Evolutionary conservation across 2,329 filamentous ascomycete genomes (phyloP).

Genomic region (Ascosphaera aggregata): DNA sequence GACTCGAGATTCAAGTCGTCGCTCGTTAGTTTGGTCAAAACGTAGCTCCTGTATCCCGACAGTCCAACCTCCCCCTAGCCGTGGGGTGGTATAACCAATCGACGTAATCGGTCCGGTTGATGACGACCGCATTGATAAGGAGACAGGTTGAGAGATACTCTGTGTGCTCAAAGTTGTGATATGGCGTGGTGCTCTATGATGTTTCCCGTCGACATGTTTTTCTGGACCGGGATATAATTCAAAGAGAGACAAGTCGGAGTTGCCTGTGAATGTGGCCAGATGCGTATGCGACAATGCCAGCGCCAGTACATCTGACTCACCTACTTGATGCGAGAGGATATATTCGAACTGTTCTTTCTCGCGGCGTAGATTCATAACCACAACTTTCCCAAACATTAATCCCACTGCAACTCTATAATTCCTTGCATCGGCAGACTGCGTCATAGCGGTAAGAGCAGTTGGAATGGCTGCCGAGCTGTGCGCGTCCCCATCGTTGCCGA

Average conservation of each 20-base stretch:
- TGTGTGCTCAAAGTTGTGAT: slow-evolving; percentile 62
- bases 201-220: slow-evolving; percentile 2
- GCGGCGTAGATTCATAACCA: slow-evolving; percentile 39
- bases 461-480: slow-evolving; percentile 27
- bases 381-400: slow-evolving; percentile 48
- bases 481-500: slow-evolving; percentile 2
- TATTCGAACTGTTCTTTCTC: slow-evolving; percentile 20
- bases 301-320: slow-evolving; percentile 41
- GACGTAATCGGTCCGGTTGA: slow-evolving; percentile 46
- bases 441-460: slow-evolving; percentile 25
- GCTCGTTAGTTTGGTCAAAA: slow-evolving; percentile 28
- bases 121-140: slow-evolving; percentile 55
- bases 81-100: slow-evolving; percentile 66
- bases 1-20: slow-evolving; percentile 15
- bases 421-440: slow-evolving; percentile 20
- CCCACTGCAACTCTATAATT: slow-evolving; percentile 41
- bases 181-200: slow-evolving; percentile 27
- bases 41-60: slow-evolving; percentile 80
- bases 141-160: slow-evolving; percentile 53
- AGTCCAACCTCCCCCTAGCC: slow-evolving; percentile 58
- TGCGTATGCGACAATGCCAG: slow-evolving; percentile 55
- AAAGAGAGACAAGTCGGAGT: slow-evolving; percentile 55
- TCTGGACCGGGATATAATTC: slow-evolving; percentile 23
- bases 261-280: slow-evolving; percentile 51
- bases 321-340: slow-evolving; percentile 38